These are phyloP conservation scores for Trypanosoma mega DNA, from an alignment of 208 protist species.

Conservation along the genomic window DNA sequence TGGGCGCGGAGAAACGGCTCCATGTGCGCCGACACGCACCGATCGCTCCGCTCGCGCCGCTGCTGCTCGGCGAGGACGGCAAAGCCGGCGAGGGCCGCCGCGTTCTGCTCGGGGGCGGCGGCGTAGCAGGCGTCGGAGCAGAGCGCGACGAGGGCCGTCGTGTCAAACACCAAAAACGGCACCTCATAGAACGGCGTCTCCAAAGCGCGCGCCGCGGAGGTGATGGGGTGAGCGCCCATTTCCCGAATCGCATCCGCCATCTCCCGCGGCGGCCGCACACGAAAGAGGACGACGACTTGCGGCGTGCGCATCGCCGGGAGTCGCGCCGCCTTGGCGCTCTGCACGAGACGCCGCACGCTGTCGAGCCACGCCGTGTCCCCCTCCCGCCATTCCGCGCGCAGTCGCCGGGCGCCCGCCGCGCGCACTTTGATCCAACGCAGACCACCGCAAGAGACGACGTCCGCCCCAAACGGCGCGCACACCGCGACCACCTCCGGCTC, in stretches of 20 bases:
- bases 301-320: slow-evolving; percentile 31
- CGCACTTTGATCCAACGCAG: slow-evolving; percentile 72
- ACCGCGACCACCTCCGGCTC: slow-evolving; percentile 41
- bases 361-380: slow-evolving; percentile 17
- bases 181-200: slow-evolving; percentile 13
- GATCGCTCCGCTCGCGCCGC: slow-evolving; percentile 36
- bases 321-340: slow-evolving; percentile 12
- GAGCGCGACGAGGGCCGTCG: slow-evolving; percentile 68
- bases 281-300: slow-evolving; percentile 2
- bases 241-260: slow-evolving; percentile 5
- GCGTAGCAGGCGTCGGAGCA: slow-evolving; percentile 65
- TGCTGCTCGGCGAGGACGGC: slow-evolving; percentile 62
- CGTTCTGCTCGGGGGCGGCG: slow-evolving; percentile 16
- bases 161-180: slow-evolving; percentile 62
- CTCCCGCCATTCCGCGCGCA: slow-evolving; percentile 25
- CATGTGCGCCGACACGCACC: slow-evolving; percentile 34
- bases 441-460: slow-evolving; percentile 49
- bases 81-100: slow-evolving; percentile 29
- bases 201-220: no score
- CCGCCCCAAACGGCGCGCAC: slow-evolving; percentile 25
- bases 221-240: slow-evolving; percentile 14
- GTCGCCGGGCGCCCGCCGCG: slow-evolving; percentile 25
- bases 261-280: background rate
- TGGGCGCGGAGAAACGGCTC: slow-evolving; percentile 32
- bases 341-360: slow-evolving; percentile 22